Conservation (phyloP, 768 basidiomycete genomes). For the Phanerochaete carnosa region DNA sequence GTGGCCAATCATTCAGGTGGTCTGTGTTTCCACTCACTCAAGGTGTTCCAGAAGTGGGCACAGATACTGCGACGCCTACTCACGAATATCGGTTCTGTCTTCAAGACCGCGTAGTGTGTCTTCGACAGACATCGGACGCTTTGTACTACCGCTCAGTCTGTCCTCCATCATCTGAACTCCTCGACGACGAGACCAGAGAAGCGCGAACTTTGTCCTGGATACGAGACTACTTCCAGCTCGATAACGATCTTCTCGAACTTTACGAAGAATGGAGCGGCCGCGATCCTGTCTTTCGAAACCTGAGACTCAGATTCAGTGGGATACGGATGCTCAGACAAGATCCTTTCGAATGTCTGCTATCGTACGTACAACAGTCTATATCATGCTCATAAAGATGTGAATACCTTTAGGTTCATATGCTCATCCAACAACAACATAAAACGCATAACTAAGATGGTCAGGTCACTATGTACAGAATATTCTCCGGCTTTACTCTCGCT, state of each 20-base stretch:
- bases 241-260: slow-evolving; percentile 63
- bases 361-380: slow-evolving; percentile 50
- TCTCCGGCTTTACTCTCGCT: slow-evolving; percentile 65
- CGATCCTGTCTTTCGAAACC: slow-evolving; percentile 72
- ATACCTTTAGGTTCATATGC: slow-evolving; percentile 79
- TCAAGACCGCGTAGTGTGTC: slow-evolving; percentile 78
- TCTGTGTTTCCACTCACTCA: slow-evolving; percentile 41
- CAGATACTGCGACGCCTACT: slow-evolving; percentile 21
- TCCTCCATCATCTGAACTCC: slow-evolving; percentile 39
- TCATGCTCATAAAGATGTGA: not conserved
- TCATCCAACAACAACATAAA: slow-evolving; percentile 96
- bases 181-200: slow-evolving; percentile 36
- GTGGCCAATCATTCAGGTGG: slow-evolving; percentile 90
- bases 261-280: slow-evolving; percentile 73
- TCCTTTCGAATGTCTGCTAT: slow-evolving; percentile 93
- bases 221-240: slow-evolving; percentile 85
- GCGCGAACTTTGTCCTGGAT: slow-evolving; percentile 74
- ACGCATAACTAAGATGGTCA: slow-evolving; percentile 93
- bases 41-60: not conserved
- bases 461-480: slow-evolving; percentile 73
- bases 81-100: slow-evolving; percentile 80
- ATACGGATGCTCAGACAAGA: slow-evolving; percentile 89
- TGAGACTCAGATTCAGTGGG: slow-evolving; percentile 68
- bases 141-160: slow-evolving; percentile 73
- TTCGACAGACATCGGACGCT: slow-evolving; percentile 63